Base-by-base conservation (phyloP, 1,284 basidiomycete species). In the Stygiomarasmius scandens region DNA sequence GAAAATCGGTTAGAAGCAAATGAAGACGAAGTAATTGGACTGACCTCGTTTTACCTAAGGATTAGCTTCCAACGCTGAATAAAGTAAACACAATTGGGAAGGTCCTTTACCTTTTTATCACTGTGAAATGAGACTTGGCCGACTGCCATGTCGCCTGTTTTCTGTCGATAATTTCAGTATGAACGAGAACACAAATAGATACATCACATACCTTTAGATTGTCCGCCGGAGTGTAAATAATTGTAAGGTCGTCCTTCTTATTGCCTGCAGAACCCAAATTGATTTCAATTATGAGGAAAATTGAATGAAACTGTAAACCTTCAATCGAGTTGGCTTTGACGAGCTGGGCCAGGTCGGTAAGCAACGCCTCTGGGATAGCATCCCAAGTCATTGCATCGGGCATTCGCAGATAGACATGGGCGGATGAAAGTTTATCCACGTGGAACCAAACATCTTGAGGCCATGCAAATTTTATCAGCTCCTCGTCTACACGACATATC, bases 271-370 rank as follows among this genome's bases (percentile, higher is more conserved):
- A 16, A 46, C 19, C 8, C 2, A 12, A 16, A 41, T n/a, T 34
- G 14, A 14, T 34, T 14, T 34, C 14, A 8, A 16, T 19, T 16
- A 9, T 16, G 11, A 19, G 5, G 38, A 12, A 9, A 41, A 41
- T 4, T 8, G 29, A 29, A 34, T 23, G 41, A 52, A 23, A n/a
- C 1, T 24, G 66, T 76, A 58, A 64, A 92, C 95, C 93, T 79
- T 98, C 94, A 55, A 99, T 99, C 2, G 93, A 96, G 67, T 98
- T 98, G 0, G 96, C 96, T 74, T 99, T 99, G 45, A 98, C 95
- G 1, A 99, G 79, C 72, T 99, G 96, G 0, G 94, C 92, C 62
- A 93, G 93, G 70, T 99, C 96, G 9, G 80, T 78, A 23, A 98
- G 76, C 10, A 98, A 75, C 0, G 84, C 76, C 53, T 90, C 82